Base-by-base conservation (phyloP, 2,329 filamentous ascomycete genomes). In the Calonectria crousiana region DNA sequence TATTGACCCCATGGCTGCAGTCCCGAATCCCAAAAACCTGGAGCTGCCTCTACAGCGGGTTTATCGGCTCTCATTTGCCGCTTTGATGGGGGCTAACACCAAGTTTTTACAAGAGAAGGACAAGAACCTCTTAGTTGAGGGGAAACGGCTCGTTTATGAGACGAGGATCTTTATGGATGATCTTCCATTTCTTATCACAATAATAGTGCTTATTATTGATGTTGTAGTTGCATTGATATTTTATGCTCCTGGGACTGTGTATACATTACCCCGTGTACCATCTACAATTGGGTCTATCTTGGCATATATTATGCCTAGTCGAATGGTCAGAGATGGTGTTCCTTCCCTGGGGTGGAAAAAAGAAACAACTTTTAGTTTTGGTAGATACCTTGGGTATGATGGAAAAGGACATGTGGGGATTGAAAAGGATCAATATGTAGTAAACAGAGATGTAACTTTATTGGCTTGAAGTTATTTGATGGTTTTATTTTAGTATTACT, bases 231-330 rank as follows among this genome's bases (percentile, higher is more conserved):
- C 47, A 2, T 6, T 62, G n/a, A 18, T 32, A 3, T 64, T 68
- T 20, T 72, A 68, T 36, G 2, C 44, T 3, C 56, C 36, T 20
- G 23, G 18, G 9, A 49, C 47, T 13, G 11, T 28, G 5, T 60
- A 51, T 28, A 26, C 62, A 1, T 23, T 72, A 8, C 64, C 70
- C 2, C 38, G 70, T 2, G 20, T 47, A 10, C 70, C 70, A 3
- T 64, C 44, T 5, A 28, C 65, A 2, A 56, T 69, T 47, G 53
- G 41, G 0, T 72, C 70, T 2, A 26, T 72, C n/a, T 8, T 72
- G 13, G 65, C 65, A 6, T 72, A 69, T 14, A 53, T 72, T 28
- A 53, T 44, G 8, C 65, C 70, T 10, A 72, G 70, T 41, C 26
- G 65, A 20, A 23, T 28, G 4, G 64, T 68, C 13, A 16, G 38